Conservation (phyloP, 31 red algal genomes). For the Asparagopsis taxiformis region DNA sequence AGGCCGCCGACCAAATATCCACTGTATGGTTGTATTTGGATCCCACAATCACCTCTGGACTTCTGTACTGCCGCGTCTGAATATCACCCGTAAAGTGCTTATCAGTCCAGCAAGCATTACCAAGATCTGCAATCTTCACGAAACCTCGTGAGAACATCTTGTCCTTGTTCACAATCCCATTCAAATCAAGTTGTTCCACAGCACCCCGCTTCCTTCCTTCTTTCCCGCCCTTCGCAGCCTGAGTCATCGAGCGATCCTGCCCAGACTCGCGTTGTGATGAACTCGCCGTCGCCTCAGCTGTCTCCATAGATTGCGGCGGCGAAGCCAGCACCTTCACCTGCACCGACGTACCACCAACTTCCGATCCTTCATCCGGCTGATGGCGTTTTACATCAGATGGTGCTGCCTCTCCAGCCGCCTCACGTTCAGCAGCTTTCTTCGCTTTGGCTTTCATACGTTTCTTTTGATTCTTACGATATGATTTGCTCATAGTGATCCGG, state of each 20-base stretch:
- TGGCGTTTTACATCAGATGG: background rate
- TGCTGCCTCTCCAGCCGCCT: background rate
- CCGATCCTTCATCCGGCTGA: background rate
- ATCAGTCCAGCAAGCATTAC: constrained; percentile 94
- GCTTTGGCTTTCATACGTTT: constrained; percentile 67
- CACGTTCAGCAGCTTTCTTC: constrained; percentile 32
- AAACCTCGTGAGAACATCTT: constrained; percentile 53
- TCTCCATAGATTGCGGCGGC: too few species aligned
- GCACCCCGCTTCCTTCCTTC: background rate
- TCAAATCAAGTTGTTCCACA: constrained; percentile 48
- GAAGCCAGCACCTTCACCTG: too few species aligned
- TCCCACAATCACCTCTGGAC: constrained; percentile 94
- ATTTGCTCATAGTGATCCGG: background rate
- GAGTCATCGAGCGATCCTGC: background rate
- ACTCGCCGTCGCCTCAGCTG: too few species aligned
- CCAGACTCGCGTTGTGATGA: too few species aligned
- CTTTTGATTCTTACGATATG: constrained; percentile 54
- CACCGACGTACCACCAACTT: background rate
- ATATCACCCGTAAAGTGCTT: constrained; percentile 96
- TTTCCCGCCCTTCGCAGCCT: background rate
- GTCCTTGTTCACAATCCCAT: constrained; percentile 62
- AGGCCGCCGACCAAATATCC: constrained; percentile 98
- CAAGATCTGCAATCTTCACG: constrained; percentile 93
- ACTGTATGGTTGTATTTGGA: constrained; percentile 83
- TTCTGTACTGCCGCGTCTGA: constrained; percentile 95